A percentile compares a stretch with the other conserved stretches of the same genome.
These are phyloP conservation scores for Pseudofabraea citricarpa DNA, from an alignment of 2,329 filamentous ascomycete genomes.

Conservation along the genomic window DNA sequence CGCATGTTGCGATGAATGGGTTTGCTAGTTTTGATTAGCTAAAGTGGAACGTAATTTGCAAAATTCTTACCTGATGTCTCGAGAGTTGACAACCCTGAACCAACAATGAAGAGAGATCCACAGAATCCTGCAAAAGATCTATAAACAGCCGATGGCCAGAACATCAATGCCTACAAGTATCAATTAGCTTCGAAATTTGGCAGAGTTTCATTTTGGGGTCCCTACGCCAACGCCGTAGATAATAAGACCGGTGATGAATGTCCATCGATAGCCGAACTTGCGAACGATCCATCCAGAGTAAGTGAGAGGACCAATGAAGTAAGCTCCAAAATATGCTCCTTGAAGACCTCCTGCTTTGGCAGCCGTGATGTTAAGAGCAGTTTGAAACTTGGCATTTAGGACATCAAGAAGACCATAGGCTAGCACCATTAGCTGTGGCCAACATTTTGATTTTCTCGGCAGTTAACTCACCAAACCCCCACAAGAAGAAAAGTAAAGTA, in stretches of 20 bases:
- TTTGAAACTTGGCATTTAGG: constrained; percentile 35
- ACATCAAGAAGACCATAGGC: constrained; percentile 37
- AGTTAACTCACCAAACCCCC: too few relatives aligned
- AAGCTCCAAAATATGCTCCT: constrained; percentile 42
- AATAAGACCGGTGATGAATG: constrained; percentile 60
- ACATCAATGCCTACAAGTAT: constrained; percentile 51
- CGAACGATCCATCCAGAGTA: constrained; percentile 62
- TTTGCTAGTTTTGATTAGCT: constrained; percentile 52
- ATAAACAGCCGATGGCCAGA: constrained; percentile 49
- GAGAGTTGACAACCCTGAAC: constrained; percentile 65
- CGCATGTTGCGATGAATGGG: constrained; percentile 46
- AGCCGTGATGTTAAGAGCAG: constrained; percentile 29
- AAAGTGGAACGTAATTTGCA: background rate
- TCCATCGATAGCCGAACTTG: constrained; percentile 56
- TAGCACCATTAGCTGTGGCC: too few relatives aligned
- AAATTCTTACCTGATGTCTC: constrained; percentile 54
- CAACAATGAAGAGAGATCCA: constrained; percentile 56
- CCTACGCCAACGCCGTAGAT: constrained; percentile 53
- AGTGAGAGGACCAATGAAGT: constrained; percentile 64
- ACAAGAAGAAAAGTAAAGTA: constrained; percentile 45
- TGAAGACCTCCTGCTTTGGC: constrained; percentile 9
- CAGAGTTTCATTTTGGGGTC: too few relatives aligned
- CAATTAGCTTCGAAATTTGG: too few relatives aligned
- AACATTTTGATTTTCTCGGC: too few relatives aligned
- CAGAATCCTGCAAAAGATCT: constrained; percentile 22